phyloP scores from a whole-genome alignment of 2,329 filamentous ascomycete species.

The Mollisia scopiformis region DNA sequence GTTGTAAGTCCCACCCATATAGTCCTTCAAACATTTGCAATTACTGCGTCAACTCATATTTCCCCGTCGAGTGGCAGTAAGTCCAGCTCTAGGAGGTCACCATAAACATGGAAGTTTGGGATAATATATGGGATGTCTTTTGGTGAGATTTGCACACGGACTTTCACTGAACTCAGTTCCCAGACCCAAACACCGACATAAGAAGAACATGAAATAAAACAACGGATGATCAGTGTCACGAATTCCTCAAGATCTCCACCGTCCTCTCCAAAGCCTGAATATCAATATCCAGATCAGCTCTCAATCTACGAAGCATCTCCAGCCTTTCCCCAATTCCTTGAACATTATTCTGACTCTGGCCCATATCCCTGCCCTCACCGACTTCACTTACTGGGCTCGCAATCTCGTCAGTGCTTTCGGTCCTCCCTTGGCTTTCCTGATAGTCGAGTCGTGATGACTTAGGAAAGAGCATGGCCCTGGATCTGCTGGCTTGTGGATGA shows the following conservation, averaged over 20 bases:
- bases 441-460: neutral
- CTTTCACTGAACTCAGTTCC: too few species aligned
- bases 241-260: neutral
- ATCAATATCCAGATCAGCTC: neutral
- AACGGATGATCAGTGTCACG: neutral
- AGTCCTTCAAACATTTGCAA: too few species aligned
- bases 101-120: too few species aligned
- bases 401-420: neutral
- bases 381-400: neutral
- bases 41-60: too few species aligned
- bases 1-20: too few species aligned
- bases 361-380: neutral
- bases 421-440: neutral
- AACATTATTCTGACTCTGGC: neutral
- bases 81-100: too few species aligned
- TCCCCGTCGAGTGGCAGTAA: too few species aligned
- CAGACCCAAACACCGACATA: too few species aligned
- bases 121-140: too few species aligned
- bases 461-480: neutral
- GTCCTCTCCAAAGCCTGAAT: neutral
- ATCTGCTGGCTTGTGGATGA: slow-evolving; percentile 5
- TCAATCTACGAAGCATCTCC: neutral
- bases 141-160: too few species aligned
- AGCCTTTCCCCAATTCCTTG: neutral
- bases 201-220: too few species aligned